Conservation (phyloP, 2,329 filamentous ascomycete genomes). For the Fusarium devonianum region DNA sequence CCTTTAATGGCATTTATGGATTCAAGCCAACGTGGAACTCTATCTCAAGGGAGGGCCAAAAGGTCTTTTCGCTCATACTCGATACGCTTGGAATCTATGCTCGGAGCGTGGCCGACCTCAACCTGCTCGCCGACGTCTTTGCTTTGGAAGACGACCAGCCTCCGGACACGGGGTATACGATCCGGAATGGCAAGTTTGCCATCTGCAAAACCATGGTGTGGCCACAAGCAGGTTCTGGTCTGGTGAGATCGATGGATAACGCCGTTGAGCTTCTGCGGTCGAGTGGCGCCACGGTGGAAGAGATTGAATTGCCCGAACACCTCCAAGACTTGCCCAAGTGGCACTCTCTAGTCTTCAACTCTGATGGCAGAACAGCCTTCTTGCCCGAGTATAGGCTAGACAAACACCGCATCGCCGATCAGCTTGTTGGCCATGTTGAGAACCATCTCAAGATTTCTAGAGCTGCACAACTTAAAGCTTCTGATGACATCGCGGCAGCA, state of each 20-base stretch:
- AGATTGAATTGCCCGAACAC: constrained; percentile 57
- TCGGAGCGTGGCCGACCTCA: constrained; percentile 64
- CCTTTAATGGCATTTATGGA: constrained; percentile 70
- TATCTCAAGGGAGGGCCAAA: constrained; percentile 67
- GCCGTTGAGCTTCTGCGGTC: constrained; percentile 50
- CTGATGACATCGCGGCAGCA: constrained; percentile 61
- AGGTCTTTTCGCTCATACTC: constrained; percentile 63
- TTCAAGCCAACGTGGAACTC: constrained; percentile 72
- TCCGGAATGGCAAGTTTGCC: constrained; percentile 61
- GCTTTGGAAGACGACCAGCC: constrained; percentile 60
- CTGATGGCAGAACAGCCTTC: constrained; percentile 62
- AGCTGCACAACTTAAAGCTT: constrained; percentile 57
- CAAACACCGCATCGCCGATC: constrained; percentile 55
- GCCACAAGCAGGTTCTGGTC: constrained; percentile 54
- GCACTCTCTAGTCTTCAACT: constrained; percentile 58
- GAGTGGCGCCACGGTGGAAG: constrained; percentile 63
- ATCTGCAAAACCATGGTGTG: constrained; percentile 63
- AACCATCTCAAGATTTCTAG: constrained; percentile 53
- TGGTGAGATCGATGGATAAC: constrained; percentile 50
- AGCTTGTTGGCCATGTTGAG: constrained; percentile 59
- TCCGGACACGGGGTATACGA: constrained; percentile 28
- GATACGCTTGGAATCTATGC: constrained; percentile 71
- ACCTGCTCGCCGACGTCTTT: constrained; percentile 63
- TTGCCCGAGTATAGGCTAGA: constrained; percentile 60
- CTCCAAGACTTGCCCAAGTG: constrained; percentile 57